These are phyloP conservation scores for Geotrichum cucujoidarum DNA, from an alignment of 1,139 yeast genomes.

Conservation along the genomic window DNA sequence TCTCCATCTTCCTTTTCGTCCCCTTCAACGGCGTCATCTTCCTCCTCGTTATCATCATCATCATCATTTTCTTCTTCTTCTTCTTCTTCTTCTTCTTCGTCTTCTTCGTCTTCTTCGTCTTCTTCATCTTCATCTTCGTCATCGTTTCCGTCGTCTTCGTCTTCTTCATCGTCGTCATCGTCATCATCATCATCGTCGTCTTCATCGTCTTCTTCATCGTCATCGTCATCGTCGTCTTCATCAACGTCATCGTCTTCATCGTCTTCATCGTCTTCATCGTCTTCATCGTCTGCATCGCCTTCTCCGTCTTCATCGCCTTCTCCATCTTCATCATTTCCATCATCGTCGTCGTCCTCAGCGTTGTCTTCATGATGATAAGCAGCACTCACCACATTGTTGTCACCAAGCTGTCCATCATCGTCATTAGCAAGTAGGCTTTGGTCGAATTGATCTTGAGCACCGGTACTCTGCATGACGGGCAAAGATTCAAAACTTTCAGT, in stretches of 20 bases:
- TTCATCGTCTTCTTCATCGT: not conserved
- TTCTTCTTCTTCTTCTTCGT: constrained; percentile 1
- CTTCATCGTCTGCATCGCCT: not conserved
- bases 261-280: not conserved
- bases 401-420: not conserved
- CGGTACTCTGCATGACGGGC: too few relatives aligned
- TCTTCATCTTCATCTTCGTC: constrained; percentile 4
- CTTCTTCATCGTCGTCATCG: constrained; percentile 5
- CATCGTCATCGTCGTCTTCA: not conserved
- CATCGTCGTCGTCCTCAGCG: not conserved
- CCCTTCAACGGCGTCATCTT: not conserved
- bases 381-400: not conserved
- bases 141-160: constrained; percentile 8
- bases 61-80: constrained; percentile 4
- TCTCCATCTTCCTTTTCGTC: constrained; percentile 9
- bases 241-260: not conserved
- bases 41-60: not conserved
- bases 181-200: constrained; percentile 5
- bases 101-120: not conserved
- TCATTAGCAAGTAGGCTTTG: too few relatives aligned
- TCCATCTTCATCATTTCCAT: not conserved
- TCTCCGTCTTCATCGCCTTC: not conserved
- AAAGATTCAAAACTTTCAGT: too few relatives aligned
- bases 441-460: too few relatives aligned
- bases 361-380: not conserved